Evolutionary conservation across 176 grass and related monocot species (phyloP), one percentile per base, ranked within the genome.

Genomic region (Puya raimondii): DNA sequence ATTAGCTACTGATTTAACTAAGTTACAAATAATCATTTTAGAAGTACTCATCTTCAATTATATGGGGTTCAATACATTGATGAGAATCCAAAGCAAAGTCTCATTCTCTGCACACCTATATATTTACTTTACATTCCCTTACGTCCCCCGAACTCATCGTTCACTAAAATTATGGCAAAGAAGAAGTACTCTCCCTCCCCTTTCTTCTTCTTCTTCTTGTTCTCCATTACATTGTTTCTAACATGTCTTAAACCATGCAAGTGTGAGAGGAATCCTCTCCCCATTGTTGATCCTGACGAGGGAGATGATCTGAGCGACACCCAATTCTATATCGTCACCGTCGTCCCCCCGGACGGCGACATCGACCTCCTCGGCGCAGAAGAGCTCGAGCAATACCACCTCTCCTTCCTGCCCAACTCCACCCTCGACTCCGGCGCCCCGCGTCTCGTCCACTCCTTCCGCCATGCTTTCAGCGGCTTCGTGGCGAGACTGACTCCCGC

Each of bases 391-490:
- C 10, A 25, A 50, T 67, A 2, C 66, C 79, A 29, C 22, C 22
- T 21, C 12, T 64, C 10, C 70, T 26, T 47, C 70, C 48, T 69
- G 53, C 75, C 63, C 50, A 23, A 49, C 81, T 11, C 67, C 68
- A 80, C 80, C 49, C 82, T 42, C 76, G 80, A 79, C 76, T 77
- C 80, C 17, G 80, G 76, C 48, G 85, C 82, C 1, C 72, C 76
- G 20, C 71, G 75, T 27, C 42, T 84, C 17, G 48, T 79, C 26
- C 57, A 78, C 57, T 72, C 80, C 3, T 78, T 68, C 66, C n/a
- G 21, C 48, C 17, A 49, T 21, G 58, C 74, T 12, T 25, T 78
- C 11, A 83, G 70, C 33, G 80, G 80, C n/a, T 83, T 83, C 66
- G 66, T 69, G 49, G 80, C 80, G 13, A 47, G 50, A 27, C 69